Base-by-base conservation (phyloP, 2,329 filamentous ascomycete genomes). In the Zymoseptoria crescenta region DNA sequence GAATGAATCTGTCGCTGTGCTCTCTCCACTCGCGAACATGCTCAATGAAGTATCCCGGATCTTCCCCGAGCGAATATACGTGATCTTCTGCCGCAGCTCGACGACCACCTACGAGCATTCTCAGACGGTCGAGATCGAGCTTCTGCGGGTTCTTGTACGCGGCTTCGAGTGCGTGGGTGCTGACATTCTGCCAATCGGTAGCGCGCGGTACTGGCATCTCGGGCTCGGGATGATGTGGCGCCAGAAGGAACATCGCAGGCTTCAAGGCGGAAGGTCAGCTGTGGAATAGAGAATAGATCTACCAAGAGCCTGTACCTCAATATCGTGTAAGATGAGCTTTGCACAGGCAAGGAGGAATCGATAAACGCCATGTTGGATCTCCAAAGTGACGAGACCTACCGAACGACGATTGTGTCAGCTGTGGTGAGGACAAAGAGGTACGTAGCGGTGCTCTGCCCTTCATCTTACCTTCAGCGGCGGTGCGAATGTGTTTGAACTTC, bases 21-120 rank as follows among this genome's bases (percentile, higher is more conserved):
- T 83, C 79, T 21, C 71, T 74, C 28, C 66, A 64, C 1, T 81
- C 78, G 8, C 66, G 61, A 1, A 83, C 50, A 0, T 69, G 57
- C 1, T 80, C 73, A 3, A 74, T 69, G 62, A 85, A 86, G 69
- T 84, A 85, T 0, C 70, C 70, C 0, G 83, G 83, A 65, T 87
- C 84, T 64, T 87, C 83, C 7, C 83, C 76, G 2, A 87, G 70
- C 0, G 75, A 65, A 77, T 77, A 82, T 0, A 84, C 50, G 63
- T 85, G 80, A 67, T 86, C 82, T 57, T 82, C 77, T 0, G 77
- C 76, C 3, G 74, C 74, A 0, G 72, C 65, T 0, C 64, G 64
- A 60, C 73, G 76, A 0, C 79, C 79, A 1, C 66, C 67, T 0
- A 83, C 70, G 3, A 85, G 64, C 1, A 70, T 66, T 48, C 75